A percentile compares a stretch with the other conserved stretches of the same genome.
Evolutionary conservation across 2,329 filamentous ascomycete genomes (phyloP).

Genomic region (Cladosporium sp.): DNA sequence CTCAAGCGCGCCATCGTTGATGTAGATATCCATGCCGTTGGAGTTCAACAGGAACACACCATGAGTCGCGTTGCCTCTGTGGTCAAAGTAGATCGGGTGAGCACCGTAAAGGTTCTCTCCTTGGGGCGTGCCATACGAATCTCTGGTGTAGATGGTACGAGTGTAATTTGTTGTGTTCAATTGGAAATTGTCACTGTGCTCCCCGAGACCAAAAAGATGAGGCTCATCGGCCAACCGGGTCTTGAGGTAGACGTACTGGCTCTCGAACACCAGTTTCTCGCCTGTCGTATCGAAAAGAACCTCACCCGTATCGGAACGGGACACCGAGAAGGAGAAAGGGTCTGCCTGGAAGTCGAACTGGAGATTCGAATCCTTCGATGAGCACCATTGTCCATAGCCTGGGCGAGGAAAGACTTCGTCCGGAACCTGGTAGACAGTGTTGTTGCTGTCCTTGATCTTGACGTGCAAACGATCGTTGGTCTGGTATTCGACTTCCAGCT

Average conservation of each 20-base stretch:
- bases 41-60: constrained; percentile 63
- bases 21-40: constrained; percentile 67
- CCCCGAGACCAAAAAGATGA: constrained; percentile 63
- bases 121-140: constrained; percentile 52
- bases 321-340: constrained; percentile 62
- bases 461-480: constrained; percentile 58
- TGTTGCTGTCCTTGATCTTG: constrained; percentile 60
- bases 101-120: constrained; percentile 62
- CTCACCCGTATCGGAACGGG: constrained; percentile 48
- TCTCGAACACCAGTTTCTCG: constrained; percentile 62
- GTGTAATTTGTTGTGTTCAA: constrained; percentile 62
- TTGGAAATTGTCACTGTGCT: constrained; percentile 56
- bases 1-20: constrained; percentile 58
- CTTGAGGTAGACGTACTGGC: constrained; percentile 65
- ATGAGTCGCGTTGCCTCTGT: constrained; percentile 53
- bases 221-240: constrained; percentile 61
- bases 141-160: constrained; percentile 61
- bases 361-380: constrained; percentile 39
- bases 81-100: constrained; percentile 66
- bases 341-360: constrained; percentile 46
- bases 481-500: constrained; percentile 53
- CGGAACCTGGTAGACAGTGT: constrained; percentile 65
- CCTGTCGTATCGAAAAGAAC: constrained; percentile 62
- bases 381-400: constrained; percentile 32
- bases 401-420: constrained; percentile 61